A percentile compares a stretch with the other conserved stretches of the same genome.
Evolutionary conservation across 75 land plant species (phyloP).

Genomic region (Selaginella tamariscina): DNA sequence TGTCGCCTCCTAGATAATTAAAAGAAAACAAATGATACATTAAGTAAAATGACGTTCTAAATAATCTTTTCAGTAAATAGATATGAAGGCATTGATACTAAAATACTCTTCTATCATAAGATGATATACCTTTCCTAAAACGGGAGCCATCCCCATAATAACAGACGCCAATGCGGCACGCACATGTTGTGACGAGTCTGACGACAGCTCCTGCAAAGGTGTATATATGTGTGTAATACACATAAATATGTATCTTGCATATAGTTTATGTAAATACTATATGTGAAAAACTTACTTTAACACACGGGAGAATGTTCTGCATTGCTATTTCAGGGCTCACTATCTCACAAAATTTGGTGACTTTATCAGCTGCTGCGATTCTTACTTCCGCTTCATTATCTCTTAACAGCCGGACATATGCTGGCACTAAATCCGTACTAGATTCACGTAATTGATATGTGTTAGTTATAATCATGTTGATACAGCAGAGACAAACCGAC

Average conservation of each 20-base stretch:
- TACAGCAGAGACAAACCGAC: too few species aligned
- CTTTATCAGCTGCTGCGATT: conserved; percentile 13
- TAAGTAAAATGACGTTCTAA: too few species aligned
- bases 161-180: not conserved
- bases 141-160: not conserved
- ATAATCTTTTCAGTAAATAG: too few species aligned
- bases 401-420: conserved; percentile 9
- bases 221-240: not conserved
- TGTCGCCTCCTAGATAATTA: not conserved
- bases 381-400: conserved; percentile 14
- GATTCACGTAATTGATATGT: too few species aligned
- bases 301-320: conserved; percentile 9
- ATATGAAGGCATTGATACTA: too few species aligned
- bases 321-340: not conserved
- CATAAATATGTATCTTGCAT: not conserved
- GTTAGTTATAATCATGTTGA: too few species aligned
- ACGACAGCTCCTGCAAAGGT: not conserved
- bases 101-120: too few species aligned
- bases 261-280: too few species aligned
- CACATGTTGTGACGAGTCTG: not conserved
- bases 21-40: not conserved
- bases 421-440: conserved; percentile 7
- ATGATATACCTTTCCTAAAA: not conserved
- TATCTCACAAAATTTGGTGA: conserved; percentile 11
- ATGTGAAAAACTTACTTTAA: not conserved